Base-by-base conservation (phyloP, 2,329 filamentous ascomycete species). In the Xylaria sp. region DNA sequence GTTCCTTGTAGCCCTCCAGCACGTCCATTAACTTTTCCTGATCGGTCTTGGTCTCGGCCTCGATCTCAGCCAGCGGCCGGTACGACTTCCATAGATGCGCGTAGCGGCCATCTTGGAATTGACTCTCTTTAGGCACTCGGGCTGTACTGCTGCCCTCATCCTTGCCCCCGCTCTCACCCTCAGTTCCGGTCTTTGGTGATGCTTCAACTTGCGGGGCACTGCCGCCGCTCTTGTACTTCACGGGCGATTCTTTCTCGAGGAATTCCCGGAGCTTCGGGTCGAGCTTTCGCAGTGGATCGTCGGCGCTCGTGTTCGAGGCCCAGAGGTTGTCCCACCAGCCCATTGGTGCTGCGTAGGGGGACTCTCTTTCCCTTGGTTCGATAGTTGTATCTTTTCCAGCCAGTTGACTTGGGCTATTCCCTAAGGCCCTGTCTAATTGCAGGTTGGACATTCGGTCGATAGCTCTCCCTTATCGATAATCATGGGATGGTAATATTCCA, bases 81-180 rank as follows among this genome's bases (percentile, higher is more conserved):
- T 99, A 99, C 67, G 88, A 93, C 81, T 94, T 95, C 96, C 96
- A 99, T 37, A 99, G 85, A 79, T 98, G 88, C 65, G 94, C 93
- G 81, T 90, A 90, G 53, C 87, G 85, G n/a, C 87, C 87, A 76
- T 90, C 87, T 65, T 83, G 86, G 77, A 84, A 90, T 27, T 88
- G 80, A 73, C 85, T 88, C 71, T 85, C 82, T 0, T 76, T 74
- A 0, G 87, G 87, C 5, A 88, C 84, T 2, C 53, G 35, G 2
- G 79, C 69, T 35, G 70, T 71, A 70, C 60, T 73, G 18, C 23
- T 60, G 66, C 65, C 21, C 50, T 60, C 55, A 18, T 25, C 23
- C n/a, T 18, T 73, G 21, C 40, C n/a, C 40, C 40, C 13, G 16
- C 40, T 44, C 40, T 8, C 44, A 10, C 25, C 5, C 9, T 29